Percentiles rank a stretch among this genome's conserved stretches.
phyloP scores from a whole-genome alignment of 345 rosid species.

The Eutrema yunnanense region DNA sequence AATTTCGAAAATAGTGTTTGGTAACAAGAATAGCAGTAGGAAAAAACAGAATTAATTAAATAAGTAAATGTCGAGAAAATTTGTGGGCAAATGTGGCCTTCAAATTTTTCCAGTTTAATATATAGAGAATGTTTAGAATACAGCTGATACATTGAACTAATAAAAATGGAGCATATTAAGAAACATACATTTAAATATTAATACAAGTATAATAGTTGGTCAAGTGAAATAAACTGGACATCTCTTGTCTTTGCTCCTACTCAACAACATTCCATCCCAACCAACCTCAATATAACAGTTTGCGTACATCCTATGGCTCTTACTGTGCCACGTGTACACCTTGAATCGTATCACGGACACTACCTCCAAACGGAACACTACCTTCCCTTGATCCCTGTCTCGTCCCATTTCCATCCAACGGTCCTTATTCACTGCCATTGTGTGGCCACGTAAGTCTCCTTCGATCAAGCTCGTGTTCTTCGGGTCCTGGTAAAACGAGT shows the following conservation, averaged over 20 bases:
- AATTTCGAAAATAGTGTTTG: no score
- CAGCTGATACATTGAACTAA: neutral
- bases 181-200: neutral
- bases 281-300: conserved; percentile 54
- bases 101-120: no score
- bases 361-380: conserved; percentile 57
- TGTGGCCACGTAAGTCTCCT: conserved; percentile 52
- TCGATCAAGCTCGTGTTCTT: conserved; percentile 51
- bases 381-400: conserved; percentile 53
- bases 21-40: no score
- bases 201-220: neutral
- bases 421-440: conserved; percentile 42
- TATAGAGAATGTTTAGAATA: neutral
- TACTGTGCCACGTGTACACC: conserved; percentile 62
- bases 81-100: no score
- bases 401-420: conserved; percentile 57
- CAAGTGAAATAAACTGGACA: conserved; percentile 79
- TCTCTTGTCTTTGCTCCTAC: conserved; percentile 38
- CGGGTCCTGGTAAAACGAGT: conserved; percentile 56
- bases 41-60: no score
- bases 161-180: neutral
- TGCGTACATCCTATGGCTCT: conserved; percentile 60
- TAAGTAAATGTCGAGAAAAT: no score
- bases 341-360: conserved; percentile 50
- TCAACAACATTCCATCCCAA: conserved; percentile 56